phyloP scores from a whole-genome alignment of 805 yeast species.

The Nakazawaea anatomiae region DNA sequence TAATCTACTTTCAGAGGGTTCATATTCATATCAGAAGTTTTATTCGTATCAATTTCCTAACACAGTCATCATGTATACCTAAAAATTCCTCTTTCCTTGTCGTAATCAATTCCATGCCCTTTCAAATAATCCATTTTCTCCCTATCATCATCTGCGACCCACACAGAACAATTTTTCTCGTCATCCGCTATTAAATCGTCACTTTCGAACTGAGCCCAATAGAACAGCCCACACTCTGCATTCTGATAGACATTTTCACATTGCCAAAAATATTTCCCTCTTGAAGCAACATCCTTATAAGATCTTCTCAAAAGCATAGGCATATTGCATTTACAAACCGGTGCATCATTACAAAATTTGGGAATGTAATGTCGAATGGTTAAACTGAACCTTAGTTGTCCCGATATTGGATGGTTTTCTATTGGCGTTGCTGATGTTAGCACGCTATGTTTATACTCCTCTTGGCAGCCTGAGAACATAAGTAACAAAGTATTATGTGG shows the following conservation, averaged over 20 bases:
- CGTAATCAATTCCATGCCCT: constrained; percentile 1
- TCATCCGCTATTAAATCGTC: constrained; percentile 27
- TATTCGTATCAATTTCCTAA: neutral
- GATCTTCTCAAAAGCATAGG: constrained; percentile 54
- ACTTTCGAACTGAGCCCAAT: constrained; percentile 42
- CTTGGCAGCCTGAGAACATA: constrained; percentile 81
- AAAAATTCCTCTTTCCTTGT: constrained; percentile 4
- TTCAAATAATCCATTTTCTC: constrained; percentile 13
- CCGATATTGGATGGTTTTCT: constrained; percentile 41
- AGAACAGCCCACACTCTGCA: constrained; percentile 41
- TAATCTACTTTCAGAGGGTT: too few relatives aligned
- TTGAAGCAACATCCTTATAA: constrained; percentile 33
- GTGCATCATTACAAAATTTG: constrained; percentile 27
- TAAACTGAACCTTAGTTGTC: constrained; percentile 49
- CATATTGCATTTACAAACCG: constrained; percentile 35
- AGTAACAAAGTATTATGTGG: constrained; percentile 66
- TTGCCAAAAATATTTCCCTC: constrained; percentile 64
- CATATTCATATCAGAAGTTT: too few relatives aligned
- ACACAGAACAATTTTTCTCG: constrained; percentile 29
- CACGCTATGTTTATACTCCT: constrained; percentile 63
- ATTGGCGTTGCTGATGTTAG: constrained; percentile 36
- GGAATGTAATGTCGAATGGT: constrained; percentile 56
- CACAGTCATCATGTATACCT: neutral
- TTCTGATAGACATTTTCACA: constrained; percentile 44
- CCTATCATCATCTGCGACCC: constrained; percentile 40